phyloP scores from a whole-genome alignment of 805 yeast genomes.

The Monosporozyma aerobia region DNA sequence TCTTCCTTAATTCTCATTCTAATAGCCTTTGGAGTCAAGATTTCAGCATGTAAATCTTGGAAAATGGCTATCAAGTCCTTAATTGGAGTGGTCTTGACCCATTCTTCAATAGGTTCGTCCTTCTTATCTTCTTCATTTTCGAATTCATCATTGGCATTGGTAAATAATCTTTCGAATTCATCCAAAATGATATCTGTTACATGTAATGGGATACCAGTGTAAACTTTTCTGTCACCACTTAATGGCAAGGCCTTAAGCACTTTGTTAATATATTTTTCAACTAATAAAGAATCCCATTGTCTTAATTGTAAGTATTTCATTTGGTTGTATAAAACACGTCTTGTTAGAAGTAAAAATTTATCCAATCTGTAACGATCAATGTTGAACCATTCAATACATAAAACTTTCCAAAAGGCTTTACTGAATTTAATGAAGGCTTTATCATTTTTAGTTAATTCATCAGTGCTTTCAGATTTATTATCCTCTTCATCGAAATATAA shows the following conservation, averaged over 20 bases:
- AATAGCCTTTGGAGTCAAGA: constrained; percentile 49
- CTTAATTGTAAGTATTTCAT: constrained; percentile 45
- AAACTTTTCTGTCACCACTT: constrained; percentile 49
- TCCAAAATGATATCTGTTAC: constrained; percentile 75
- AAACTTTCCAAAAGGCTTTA: constrained; percentile 72
- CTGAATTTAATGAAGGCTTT: constrained; percentile 42
- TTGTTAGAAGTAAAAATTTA: constrained; percentile 71
- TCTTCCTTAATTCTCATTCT: constrained; percentile 58
- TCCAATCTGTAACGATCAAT: constrained; percentile 82
- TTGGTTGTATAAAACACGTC: constrained; percentile 63
- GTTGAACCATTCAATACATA: constrained; percentile 71
- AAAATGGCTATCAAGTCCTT: constrained; percentile 52
- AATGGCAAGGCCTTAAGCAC: constrained; percentile 39
- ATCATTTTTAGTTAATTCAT: constrained; percentile 18
- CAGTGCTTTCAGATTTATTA: constrained; percentile 12
- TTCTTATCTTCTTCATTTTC: constrained; percentile 40
- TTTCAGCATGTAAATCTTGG: constrained; percentile 38
- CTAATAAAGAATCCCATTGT: constrained; percentile 44
- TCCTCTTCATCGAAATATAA: constrained; percentile 25
- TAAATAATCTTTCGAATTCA: constrained; percentile 65
- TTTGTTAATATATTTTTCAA: constrained; percentile 38
- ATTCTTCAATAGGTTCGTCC: constrained; percentile 25
- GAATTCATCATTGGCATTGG: constrained; percentile 36
- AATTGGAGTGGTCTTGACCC: constrained; percentile 44
- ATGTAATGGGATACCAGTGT: constrained; percentile 77